Evolutionary conservation across 2,329 filamentous ascomycete genomes (phyloP), one percentile per base, ranked within the genome.

Genomic region (Tolypocladium pustulatum): DNA sequence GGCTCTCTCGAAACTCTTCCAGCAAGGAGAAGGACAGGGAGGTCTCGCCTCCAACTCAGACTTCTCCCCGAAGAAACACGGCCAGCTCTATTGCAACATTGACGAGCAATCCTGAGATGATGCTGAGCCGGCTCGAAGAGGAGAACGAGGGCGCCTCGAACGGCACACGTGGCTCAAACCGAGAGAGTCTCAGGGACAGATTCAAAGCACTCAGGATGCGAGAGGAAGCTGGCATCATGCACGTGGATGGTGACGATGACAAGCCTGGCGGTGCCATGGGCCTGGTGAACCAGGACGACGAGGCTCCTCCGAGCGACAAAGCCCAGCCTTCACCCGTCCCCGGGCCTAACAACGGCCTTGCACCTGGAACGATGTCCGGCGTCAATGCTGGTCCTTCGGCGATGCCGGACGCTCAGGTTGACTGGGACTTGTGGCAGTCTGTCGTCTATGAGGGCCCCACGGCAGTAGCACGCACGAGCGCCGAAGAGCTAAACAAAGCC

Each of bases 401-500:
- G 27, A 80, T 86, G 62, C 75, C 76, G 17, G 89, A 92, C 67
- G 78, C 80, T 20, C 87, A 90, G 30, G 94, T 99, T n/a, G 91
- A 99, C 69, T 99, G 94, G 94, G 94, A 99, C 72, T 76, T 99
- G 43, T 99, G 94, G 94, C 93, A 99, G 70, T 85, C 89, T 30
- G 88, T 99, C 4, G 94, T 99, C 38, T 95, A 97, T 65, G 90
- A 97, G 75, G 94, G 94, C 0, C 91, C 92, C 20, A 85, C 90
- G 34, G 93, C 91, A 12, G 89, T 97, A 55, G 89, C 90, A 13
- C 85, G 90, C 60, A 91, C 91, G 4, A 96, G 91, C 68, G 82
- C 93, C 0, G 90, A 95, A 66, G 92, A 97, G 70, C 77, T 99
- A 59, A 96, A 93, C 69, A 85, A 82, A 64, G 92, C 94, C 27